Conservation (phyloP, 2,329 filamentous ascomycete species). For the Verticillium zaregamsianum region DNA sequence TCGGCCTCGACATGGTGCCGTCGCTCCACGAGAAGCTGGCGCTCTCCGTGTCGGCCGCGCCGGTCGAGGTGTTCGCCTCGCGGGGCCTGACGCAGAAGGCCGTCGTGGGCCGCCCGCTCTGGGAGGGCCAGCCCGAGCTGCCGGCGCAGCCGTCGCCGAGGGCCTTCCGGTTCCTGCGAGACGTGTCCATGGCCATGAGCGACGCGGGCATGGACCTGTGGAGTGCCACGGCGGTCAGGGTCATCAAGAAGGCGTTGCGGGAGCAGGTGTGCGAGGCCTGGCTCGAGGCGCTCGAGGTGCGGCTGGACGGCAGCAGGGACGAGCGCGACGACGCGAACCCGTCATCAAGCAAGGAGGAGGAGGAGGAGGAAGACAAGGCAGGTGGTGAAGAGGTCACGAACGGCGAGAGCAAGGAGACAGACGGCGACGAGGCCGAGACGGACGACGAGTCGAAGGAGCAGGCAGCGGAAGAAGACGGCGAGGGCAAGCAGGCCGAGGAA, state of each 20-base stretch:
- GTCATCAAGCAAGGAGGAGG: constrained; percentile 11
- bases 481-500: neutral
- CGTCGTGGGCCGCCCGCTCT: constrained; percentile 63
- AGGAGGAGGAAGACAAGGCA: constrained; percentile 2
- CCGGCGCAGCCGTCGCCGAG: constrained; percentile 75
- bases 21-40: constrained; percentile 62
- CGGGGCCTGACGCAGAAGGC: constrained; percentile 36
- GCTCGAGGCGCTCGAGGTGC: constrained; percentile 35
- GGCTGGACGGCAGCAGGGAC: constrained; percentile 13
- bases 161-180: constrained; percentile 67
- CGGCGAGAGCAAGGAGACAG: constrained; percentile 9
- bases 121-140: constrained; percentile 67
- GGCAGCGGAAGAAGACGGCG: neutral
- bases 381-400: neutral
- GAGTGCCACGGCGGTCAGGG: constrained; percentile 62
- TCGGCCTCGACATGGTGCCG: constrained; percentile 59
- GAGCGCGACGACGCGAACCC: constrained; percentile 11
- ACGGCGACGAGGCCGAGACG: constrained; percentile 7
- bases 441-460: neutral
- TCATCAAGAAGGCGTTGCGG: constrained; percentile 57
- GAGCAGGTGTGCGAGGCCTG: constrained; percentile 46
- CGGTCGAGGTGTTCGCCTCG: constrained; percentile 44
- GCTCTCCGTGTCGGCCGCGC: constrained; percentile 41
- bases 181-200: constrained; percentile 64
- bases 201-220: constrained; percentile 73